A percentile compares a stretch with the other conserved stretches of the same genome.
phyloP scores from a whole-genome alignment of 2,329 filamentous ascomycete genomes.

The Diaporthe sp. region DNA sequence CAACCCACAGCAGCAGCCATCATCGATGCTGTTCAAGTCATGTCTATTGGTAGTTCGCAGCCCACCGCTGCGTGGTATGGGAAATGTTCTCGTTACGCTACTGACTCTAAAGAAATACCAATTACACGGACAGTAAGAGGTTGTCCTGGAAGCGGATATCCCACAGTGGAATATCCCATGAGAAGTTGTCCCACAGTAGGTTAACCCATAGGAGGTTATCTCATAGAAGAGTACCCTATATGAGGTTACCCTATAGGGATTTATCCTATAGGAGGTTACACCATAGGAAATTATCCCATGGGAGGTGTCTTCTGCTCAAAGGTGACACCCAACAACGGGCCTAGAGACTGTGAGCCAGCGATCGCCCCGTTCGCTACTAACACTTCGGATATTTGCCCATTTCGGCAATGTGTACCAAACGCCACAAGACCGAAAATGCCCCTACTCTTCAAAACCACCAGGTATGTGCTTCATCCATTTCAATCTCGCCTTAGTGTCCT shows the following conservation, averaged over 20 bases:
- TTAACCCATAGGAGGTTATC: background rate
- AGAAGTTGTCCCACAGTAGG: background rate
- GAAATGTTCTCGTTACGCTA: too few relatives aligned
- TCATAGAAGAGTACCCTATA: background rate
- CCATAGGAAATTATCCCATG: background rate
- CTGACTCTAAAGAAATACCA: background rate
- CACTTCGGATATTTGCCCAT: background rate
- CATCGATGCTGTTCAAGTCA: background rate
- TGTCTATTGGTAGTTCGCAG: background rate
- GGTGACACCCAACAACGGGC: background rate
- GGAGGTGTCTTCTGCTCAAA: background rate
- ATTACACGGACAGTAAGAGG: background rate
- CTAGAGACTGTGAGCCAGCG: background rate
- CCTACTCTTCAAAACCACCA: background rate
- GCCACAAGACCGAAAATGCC: too few relatives aligned
- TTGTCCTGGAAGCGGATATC: background rate
- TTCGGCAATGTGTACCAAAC: background rate
- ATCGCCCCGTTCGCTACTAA: background rate
- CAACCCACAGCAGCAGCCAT: background rate
- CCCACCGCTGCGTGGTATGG: background rate
- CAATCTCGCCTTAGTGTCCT: background rate
- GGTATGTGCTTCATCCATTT: slow-evolving; percentile 6
- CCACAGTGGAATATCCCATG: too few relatives aligned
- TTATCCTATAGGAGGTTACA: background rate
- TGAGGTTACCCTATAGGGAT: background rate